Evolutionary conservation across 441 rosid species (phyloP).

Genomic region (Raphanus hybrid): DNA sequence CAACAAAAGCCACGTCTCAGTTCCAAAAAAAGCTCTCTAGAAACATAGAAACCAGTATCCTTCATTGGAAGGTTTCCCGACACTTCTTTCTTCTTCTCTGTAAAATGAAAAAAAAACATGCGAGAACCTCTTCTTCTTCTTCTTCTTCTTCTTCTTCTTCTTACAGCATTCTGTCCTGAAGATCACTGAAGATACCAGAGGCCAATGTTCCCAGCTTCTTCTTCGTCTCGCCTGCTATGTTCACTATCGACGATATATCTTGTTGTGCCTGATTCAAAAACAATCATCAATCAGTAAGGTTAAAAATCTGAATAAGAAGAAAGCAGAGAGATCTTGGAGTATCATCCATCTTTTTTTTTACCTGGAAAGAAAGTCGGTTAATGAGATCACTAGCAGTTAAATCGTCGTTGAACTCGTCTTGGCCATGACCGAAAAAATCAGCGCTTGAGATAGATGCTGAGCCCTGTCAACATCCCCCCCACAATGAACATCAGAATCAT

Average conservation of each 20-base stretch:
- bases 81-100: constrained; percentile 10
- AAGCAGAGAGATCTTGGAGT: neutral
- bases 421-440: constrained; percentile 75
- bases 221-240: constrained; percentile 96
- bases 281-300: constrained; percentile 18
- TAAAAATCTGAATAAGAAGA: neutral
- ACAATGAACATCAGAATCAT: constrained; percentile 16
- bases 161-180: constrained; percentile 93
- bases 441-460: constrained; percentile 94
- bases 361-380: constrained; percentile 93
- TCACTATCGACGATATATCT: constrained; percentile 86
- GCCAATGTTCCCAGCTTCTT: constrained; percentile 92
- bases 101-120: constrained; percentile 25
- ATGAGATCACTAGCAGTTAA: constrained; percentile 88
- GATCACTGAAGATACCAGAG: constrained; percentile 76
- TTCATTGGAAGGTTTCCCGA: constrained; percentile 29
- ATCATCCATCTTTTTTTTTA: constrained; percentile 29
- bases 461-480: constrained; percentile 49
- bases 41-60: constrained; percentile 14
- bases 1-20: constrained; percentile 30
- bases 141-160: constrained; percentile 19
- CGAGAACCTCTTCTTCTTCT: neutral
- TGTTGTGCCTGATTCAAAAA: constrained; percentile 73
- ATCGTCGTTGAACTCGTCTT: constrained; percentile 63
- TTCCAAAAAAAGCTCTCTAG: constrained; percentile 27